Percentiles rank a stretch among this genome's conserved stretches.
Evolutionary conservation across 306 rosid genomes (phyloP).

Genomic region (Pueraria montana): DNA sequence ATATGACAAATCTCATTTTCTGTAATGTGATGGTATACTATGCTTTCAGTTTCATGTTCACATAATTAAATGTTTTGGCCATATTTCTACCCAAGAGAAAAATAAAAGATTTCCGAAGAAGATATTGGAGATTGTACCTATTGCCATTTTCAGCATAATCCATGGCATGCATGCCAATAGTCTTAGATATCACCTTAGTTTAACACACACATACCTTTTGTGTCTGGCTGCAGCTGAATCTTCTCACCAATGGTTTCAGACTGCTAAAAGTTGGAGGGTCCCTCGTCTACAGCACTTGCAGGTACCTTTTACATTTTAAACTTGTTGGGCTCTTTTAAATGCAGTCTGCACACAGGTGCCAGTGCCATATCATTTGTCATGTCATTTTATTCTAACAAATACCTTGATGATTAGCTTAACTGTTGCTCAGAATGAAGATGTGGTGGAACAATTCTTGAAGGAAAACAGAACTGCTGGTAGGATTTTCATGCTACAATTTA

Average conservation of each 20-base stretch:
- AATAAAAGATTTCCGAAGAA: conserved; percentile 1
- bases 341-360: not conserved
- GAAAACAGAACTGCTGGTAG: conserved; percentile 77
- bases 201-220: conserved; percentile 14
- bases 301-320: conserved; percentile 58
- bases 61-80: not conserved
- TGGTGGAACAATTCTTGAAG: conserved; percentile 84
- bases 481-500: conserved; percentile 38
- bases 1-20: conserved; percentile 30
- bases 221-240: conserved; percentile 73
- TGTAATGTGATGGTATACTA: not conserved
- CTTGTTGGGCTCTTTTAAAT: conserved; percentile 25
- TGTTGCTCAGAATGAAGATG: conserved; percentile 86
- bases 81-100: conserved; percentile 20
- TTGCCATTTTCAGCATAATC: conserved; percentile 6
- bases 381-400: conserved; percentile 21
- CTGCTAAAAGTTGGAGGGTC: conserved; percentile 82
- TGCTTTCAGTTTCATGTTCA: conserved; percentile 6
- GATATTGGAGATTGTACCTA: conserved; percentile 1
- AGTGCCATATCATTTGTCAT: not conserved
- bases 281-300: conserved; percentile 97
- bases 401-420: conserved; percentile 69
- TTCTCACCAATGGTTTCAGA: conserved; percentile 85
- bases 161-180: not conserved
- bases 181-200: not conserved